A percentile compares a stretch with the other conserved stretches of the same genome.
Conservation (phyloP, 768 basidiomycete genomes). For the Rubroboletus satanas region DNA sequence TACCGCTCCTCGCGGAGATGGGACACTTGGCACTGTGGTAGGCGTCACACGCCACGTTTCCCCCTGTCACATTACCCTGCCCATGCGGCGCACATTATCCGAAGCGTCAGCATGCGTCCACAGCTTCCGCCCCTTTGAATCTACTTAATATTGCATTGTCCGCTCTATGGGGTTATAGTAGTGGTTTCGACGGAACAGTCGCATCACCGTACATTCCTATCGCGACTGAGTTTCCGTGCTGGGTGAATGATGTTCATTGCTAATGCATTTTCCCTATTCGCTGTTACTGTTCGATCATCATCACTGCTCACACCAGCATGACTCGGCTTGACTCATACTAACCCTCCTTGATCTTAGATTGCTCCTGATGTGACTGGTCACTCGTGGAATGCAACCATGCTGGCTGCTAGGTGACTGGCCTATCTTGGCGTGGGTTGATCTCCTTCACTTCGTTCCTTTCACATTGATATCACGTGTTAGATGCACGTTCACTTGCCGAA, state of each 20-base stretch:
- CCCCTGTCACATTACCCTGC: conserved; percentile 6
- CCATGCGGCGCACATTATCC: conserved; percentile 8
- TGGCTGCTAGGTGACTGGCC: background rate
- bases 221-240: conserved; percentile 10
- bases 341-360: background rate
- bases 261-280: conserved; percentile 1
- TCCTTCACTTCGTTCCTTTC: background rate
- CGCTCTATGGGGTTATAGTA: conserved; percentile 21
- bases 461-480: conserved; percentile 3
- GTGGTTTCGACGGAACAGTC: conserved; percentile 7
- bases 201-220: conserved; percentile 10
- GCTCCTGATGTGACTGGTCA: conserved; percentile 4
- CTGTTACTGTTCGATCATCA: background rate
- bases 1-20: conserved; percentile 8
- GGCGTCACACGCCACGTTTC: conserved; percentile 10
- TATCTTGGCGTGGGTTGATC: conserved; percentile 4
- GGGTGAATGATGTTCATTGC: conserved; percentile 6
- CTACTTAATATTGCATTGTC: conserved; percentile 23
- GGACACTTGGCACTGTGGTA: background rate
- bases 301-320: background rate
- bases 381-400: background rate
- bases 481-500: background rate
- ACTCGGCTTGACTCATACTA: conserved; percentile 1
- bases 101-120: background rate
- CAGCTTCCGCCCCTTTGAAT: conserved; percentile 9